phyloP scores from a whole-genome alignment of 345 rosid genomes.

The Erodium maritimum region DNA sequence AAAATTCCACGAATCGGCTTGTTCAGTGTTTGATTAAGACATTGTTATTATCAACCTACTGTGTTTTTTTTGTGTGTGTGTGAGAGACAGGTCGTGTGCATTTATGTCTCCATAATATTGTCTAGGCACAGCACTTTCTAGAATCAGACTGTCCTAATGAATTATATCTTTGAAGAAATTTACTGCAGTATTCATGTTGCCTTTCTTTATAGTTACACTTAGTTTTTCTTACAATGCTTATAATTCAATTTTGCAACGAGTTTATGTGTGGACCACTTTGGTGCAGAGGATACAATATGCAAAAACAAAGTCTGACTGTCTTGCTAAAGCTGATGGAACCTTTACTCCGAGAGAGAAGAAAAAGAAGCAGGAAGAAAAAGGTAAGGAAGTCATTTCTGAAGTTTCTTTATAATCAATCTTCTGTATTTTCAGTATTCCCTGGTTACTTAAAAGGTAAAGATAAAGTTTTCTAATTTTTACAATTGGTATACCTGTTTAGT shows the following conservation, averaged over 20 bases:
- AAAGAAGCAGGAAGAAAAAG: slow-evolving; percentile 91
- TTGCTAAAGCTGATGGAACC: slow-evolving; percentile 75
- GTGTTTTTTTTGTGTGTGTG: too few species aligned
- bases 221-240: background rate
- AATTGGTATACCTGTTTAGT: background rate
- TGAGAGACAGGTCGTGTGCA: background rate
- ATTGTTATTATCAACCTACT: background rate
- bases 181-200: background rate
- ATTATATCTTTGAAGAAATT: background rate
- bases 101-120: background rate
- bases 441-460: too few species aligned
- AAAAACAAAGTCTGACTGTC: slow-evolving; percentile 77
- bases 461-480: background rate
- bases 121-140: background rate
- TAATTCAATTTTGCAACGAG: slow-evolving; percentile 1
- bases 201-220: background rate
- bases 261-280: slow-evolving; percentile 10
- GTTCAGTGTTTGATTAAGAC: background rate
- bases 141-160: background rate
- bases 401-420: background rate
- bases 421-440: too few species aligned
- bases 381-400: slow-evolving; percentile 16
- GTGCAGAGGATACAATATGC: slow-evolving; percentile 84
- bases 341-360: slow-evolving; percentile 76
- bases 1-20: too few species aligned